Percentiles rank a stretch among this genome's conserved stretches.
These are phyloP conservation scores for Zymoseptoria ardabiliae DNA, from an alignment of 2,329 filamentous ascomycete genomes.

Conservation along the genomic window DNA sequence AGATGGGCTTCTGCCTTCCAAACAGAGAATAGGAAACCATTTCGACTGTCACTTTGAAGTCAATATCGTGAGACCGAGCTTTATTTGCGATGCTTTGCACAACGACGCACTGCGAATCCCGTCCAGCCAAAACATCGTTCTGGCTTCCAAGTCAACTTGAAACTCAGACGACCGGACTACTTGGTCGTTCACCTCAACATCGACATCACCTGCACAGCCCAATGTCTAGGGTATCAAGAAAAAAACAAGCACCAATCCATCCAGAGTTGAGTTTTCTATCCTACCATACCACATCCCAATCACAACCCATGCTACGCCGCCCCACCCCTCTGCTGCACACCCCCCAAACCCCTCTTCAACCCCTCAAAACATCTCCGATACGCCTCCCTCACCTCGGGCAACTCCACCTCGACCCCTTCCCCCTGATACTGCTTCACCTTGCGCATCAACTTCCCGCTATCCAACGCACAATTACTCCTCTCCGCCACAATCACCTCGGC, in stretches of 20 bases:
- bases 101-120: no score
- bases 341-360: conserved; percentile 36
- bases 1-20: neutral
- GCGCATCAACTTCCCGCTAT: conserved; percentile 53
- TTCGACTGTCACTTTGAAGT: neutral
- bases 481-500: conserved; percentile 60
- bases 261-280: neutral
- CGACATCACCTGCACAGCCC: no score
- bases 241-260: neutral
- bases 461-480: conserved; percentile 57
- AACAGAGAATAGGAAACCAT: neutral
- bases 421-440: conserved; percentile 51
- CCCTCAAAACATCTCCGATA: conserved; percentile 57
- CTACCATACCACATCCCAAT: neutral
- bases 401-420: conserved; percentile 36
- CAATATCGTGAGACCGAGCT: neutral
- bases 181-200: no score
- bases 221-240: neutral
- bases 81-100: no score
- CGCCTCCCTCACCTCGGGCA: conserved; percentile 56
- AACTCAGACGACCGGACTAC: no score
- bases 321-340: conserved; percentile 3
- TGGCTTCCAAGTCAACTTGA: no score
- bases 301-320: neutral
- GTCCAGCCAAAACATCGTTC: no score